phyloP scores from a whole-genome alignment of 768 basidiomycete genomes.

The Trametes punicea region DNA sequence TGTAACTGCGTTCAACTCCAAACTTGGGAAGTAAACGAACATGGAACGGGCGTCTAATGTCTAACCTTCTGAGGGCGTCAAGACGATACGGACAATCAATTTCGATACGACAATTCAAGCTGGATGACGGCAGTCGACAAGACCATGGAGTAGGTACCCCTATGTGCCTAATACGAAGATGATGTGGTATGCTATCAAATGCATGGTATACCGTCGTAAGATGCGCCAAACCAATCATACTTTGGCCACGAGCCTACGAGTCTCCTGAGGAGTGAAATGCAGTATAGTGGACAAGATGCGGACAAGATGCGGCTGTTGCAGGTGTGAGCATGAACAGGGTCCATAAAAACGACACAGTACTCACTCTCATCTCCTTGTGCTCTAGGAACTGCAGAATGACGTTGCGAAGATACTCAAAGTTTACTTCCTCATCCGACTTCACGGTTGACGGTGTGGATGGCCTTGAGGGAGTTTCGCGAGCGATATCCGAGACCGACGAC shows the following conservation, averaged over 20 bases:
- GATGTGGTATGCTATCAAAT: background rate
- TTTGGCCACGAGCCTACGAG: slow-evolving; percentile 83
- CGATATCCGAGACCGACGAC: slow-evolving; percentile 40
- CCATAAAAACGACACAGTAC: slow-evolving; percentile 30
- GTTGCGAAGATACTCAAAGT: slow-evolving; percentile 93
- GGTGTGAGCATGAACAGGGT: slow-evolving; percentile 8
- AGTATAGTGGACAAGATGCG: slow-evolving; percentile 89
- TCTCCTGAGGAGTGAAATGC: slow-evolving; percentile 94
- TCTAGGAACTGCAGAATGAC: slow-evolving; percentile 97
- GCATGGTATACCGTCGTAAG: background rate
- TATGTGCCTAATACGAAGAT: too few species aligned
- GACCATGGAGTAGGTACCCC: too few species aligned
- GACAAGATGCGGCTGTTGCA: slow-evolving; percentile 77
- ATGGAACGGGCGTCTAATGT: background rate
- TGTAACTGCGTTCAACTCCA: too few species aligned
- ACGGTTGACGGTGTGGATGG: slow-evolving; percentile 30
- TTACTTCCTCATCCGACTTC: slow-evolving; percentile 85
- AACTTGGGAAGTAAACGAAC: too few species aligned
- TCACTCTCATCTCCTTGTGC: slow-evolving; percentile 96
- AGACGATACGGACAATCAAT: too few species aligned
- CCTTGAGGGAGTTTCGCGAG: slow-evolving; percentile 30
- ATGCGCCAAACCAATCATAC: slow-evolving; percentile 39
- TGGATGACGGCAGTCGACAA: too few species aligned
- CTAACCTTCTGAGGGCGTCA: too few species aligned
- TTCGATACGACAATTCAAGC: too few species aligned